phyloP scores from a whole-genome alignment of 2,329 filamentous ascomycete species.

The Cordyceps cateniannulata region DNA sequence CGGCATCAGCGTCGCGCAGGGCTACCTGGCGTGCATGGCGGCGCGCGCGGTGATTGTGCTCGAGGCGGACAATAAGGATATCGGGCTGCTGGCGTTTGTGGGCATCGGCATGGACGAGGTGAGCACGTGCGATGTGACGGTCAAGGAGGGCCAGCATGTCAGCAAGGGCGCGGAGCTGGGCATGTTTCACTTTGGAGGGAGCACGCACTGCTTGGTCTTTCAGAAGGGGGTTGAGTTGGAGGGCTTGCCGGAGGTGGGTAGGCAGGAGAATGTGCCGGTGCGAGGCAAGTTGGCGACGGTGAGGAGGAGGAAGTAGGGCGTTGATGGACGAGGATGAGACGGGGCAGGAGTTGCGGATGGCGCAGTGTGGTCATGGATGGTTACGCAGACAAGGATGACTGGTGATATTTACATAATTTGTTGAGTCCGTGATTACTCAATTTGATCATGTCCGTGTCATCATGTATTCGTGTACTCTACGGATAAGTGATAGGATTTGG shows the following conservation, averaged over 20 bases:
- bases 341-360: neutral
- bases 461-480: neutral
- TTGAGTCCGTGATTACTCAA: too few species aligned
- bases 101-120: constrained; percentile 74
- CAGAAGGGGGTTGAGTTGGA: too few species aligned
- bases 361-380: too few species aligned
- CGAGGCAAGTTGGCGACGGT: constrained; percentile 28
- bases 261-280: constrained; percentile 33
- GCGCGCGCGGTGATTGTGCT: constrained; percentile 65
- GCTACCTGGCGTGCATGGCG: constrained; percentile 55
- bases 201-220: constrained; percentile 63
- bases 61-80: constrained; percentile 58
- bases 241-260: constrained; percentile 29
- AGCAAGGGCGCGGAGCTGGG: constrained; percentile 66
- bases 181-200: constrained; percentile 76
- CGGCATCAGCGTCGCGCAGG: too few species aligned
- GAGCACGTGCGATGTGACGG: constrained; percentile 64
- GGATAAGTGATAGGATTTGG: neutral
- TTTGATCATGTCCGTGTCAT: neutral
- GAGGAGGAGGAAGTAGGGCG: neutral
- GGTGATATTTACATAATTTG: too few species aligned
- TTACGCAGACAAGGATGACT: too few species aligned
- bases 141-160: constrained; percentile 58
- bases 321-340: neutral
- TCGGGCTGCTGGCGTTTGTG: constrained; percentile 65